Base-by-base conservation (phyloP, 2,329 filamentous ascomycete species). In the Hymenoscyphus salicellus region DNA sequence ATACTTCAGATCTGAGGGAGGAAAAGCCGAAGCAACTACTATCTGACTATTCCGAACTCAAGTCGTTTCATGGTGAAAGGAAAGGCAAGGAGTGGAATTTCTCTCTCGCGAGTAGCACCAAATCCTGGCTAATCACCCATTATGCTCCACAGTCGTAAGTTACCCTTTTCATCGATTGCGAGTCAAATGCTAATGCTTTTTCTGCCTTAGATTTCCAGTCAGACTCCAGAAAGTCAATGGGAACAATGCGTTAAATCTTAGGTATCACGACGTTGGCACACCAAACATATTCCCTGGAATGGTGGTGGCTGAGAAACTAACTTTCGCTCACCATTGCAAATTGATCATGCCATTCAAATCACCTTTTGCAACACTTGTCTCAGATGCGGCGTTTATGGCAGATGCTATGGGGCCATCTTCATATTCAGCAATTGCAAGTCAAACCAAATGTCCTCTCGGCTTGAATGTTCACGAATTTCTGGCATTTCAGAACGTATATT, bases 401-500 rank as follows among this genome's bases (percentile, higher is more conserved):
- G 59, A 71, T 56, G 63, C 66, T 0, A 36, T 64, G 5, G 76
- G 76, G 41, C 77, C 76, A 6, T 74, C 76, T 0, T 79, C 77
- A 0, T 79, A 83, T 62, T 72, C 79, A 8, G 70, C 79, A 0
- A 73, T 84, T 46, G 78, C 83, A 1, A 80, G 72, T 33, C 80
- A 83, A 55, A 74, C 76, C 0, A 73, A 75, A 2, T 85, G 83
- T 64, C 82, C 83, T 0, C 55, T 76, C 0, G 75, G 77, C 2
- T 61, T 84, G n/a, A 78, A 77, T 10, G 63, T 79, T 0, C 80
- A 83, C 28, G 84, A 86, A 61, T 85, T 77, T 65, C 76, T 77
- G 58, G 76, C 82, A 0, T 81, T 79, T 65, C 79, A 82, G 66
- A 72, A 66, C 5, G 69, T 86, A 0, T 74, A 82, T 2, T 73